Evolutionary conservation across 805 yeast genomes (phyloP), one percentile per base, ranked within the genome.

Genomic region (Suhomyces sp.): DNA sequence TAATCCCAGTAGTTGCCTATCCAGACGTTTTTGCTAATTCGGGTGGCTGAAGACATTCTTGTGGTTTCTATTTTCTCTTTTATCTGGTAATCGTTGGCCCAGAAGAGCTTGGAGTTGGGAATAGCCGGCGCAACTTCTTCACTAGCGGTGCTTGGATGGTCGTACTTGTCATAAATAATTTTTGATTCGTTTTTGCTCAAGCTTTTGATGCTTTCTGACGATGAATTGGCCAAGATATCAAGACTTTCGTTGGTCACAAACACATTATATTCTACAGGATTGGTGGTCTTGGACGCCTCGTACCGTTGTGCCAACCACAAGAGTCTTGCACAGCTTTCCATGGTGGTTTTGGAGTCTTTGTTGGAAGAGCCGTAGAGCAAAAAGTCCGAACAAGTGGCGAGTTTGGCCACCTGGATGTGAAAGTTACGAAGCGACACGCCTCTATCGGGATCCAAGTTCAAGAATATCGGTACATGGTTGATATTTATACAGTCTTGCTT

Each of bases 21-120:
- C 92, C 93, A 92, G 5, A 91, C 80, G 47, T 81, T 75, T 6
- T 67, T 61, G 38, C 56, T 52, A 1, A 89, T 71, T 10, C 75
- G 79, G 0, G 94, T 81, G 0, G 96, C 96, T 8, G 89, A 77
- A 0, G 96, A 86, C 92, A 92, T 87, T 63, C 82, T 83, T 1
- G 90, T 76, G 49, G 90, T 86, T 66, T 92, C 97, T n/a, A 88
- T 74, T 55, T 87, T 83, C 66, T 92, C 97, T 61, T 87, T 83
- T 57, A 82, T 77, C 19, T 80, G 74, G 61, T 85, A 84, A 60
- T 89, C 88, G 26, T 80, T 73, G 58, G 86, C 88, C 90, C 91
- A 87, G 4, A 65, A 50, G 24, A 56, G 38, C 23, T 59, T 13
- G 15, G 44, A 23, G 15, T 17, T 17, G 33, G 48, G 40, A 6